phyloP scores from a whole-genome alignment of 495 filamentous ascomycete genomes.

The Wilcoxina mikolae region DNA sequence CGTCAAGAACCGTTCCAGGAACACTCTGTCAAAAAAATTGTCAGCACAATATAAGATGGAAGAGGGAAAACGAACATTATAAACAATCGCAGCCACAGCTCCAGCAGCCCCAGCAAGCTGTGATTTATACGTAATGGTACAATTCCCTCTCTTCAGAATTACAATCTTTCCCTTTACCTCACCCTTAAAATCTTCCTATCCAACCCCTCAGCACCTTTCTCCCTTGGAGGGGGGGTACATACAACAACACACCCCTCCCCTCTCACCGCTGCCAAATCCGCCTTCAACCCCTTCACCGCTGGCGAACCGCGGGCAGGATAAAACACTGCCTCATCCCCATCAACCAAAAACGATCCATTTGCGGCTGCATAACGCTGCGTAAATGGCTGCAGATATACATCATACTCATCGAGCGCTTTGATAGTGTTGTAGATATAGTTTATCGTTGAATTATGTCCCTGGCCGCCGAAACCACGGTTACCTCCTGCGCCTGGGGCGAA shows the following conservation, averaged over 20 bases:
- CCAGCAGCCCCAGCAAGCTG: slow-evolving; percentile 42
- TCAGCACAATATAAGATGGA: neutral
- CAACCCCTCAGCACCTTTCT: no score
- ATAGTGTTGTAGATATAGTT: slow-evolving; percentile 44
- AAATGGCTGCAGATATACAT: slow-evolving; percentile 31
- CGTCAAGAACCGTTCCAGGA: slow-evolving; percentile 9
- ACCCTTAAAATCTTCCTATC: neutral
- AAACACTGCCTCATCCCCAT: slow-evolving; percentile 38
- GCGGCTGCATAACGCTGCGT: slow-evolving; percentile 16
- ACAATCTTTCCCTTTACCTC: slow-evolving; percentile 36
- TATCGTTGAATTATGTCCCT: slow-evolving; percentile 43
- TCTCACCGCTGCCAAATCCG: slow-evolving; percentile 1
- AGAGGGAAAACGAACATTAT: slow-evolving; percentile 32
- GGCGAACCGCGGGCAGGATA: slow-evolving; percentile 29
- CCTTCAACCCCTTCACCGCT: neutral
- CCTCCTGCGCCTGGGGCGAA: slow-evolving; percentile 7
- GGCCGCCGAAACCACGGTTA: slow-evolving; percentile 15
- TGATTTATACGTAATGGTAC: slow-evolving; percentile 42
- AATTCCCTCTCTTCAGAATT: slow-evolving; percentile 42
- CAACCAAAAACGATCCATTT: slow-evolving; percentile 32
- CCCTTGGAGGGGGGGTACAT: no score
- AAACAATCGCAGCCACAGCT: slow-evolving; percentile 46
- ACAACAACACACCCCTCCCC: slow-evolving; percentile 14
- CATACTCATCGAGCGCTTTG: slow-evolving; percentile 40
- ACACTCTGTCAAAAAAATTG: slow-evolving; percentile 2